A percentile compares a stretch with the other conserved stretches of the same genome.
Evolutionary conservation across 78 protist species (phyloP).

Genomic region (Mantamonas sphyraenae): DNA sequence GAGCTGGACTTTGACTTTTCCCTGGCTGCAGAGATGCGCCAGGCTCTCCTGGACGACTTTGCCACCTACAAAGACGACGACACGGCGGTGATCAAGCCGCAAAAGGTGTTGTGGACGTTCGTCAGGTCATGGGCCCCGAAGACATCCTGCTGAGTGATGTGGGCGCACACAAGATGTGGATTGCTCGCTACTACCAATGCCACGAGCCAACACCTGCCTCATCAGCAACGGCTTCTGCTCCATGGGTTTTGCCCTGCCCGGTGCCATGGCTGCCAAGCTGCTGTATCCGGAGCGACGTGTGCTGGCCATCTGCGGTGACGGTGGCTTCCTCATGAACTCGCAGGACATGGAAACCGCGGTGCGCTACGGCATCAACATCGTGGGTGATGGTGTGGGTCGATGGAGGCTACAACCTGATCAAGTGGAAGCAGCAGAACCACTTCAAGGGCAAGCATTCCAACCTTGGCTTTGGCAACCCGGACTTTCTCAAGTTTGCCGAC

Average conservation of each 20-base stretch:
- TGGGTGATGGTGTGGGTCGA: conserved; percentile 2
- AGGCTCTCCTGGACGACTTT: not conserved
- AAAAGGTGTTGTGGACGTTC: not conserved
- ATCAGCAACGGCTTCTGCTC: not conserved
- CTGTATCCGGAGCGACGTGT: not conserved
- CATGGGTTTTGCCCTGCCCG: conserved; percentile 1
- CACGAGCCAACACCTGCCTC: too few relatives aligned
- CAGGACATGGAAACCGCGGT: not conserved
- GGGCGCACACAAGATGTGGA: conserved; percentile 1
- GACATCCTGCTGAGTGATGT: not conserved
- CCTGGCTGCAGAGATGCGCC: not conserved
- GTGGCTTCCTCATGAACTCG: not conserved
- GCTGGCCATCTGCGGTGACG: not conserved
- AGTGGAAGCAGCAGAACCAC: not conserved
- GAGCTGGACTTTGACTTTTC: not conserved
- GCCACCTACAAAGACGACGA: not conserved
- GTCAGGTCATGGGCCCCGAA: not conserved
- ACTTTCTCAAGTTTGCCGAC: not conserved
- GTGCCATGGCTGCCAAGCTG: not conserved
- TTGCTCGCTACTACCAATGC: not conserved
- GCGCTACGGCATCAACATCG: not conserved
- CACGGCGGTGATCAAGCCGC: not conserved
- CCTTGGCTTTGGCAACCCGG: not conserved
- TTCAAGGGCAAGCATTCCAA: not conserved
- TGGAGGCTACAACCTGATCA: not conserved